These are phyloP conservation scores for Cutaneotrichosporon daszewskae DNA, from an alignment of 1,284 basidiomycete genomes.

Conservation along the genomic window DNA sequence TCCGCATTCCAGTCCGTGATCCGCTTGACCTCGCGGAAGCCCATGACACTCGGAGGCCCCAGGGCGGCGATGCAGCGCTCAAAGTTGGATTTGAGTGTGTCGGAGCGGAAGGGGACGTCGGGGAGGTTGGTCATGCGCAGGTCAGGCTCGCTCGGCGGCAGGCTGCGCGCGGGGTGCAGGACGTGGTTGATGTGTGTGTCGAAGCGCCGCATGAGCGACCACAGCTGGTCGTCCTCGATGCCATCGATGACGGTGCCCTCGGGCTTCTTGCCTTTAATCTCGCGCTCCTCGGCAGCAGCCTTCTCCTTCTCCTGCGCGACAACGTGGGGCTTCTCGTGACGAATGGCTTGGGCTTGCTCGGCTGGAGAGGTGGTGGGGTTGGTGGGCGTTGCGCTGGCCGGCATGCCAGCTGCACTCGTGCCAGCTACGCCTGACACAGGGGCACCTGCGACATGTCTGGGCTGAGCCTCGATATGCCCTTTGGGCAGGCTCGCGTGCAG, in stretches of 20 bases:
- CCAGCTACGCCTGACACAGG: too few species aligned
- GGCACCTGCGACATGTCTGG: too few species aligned
- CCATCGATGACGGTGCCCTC: constrained; percentile 46
- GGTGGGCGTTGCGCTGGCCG: too few species aligned
- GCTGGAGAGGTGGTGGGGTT: not conserved
- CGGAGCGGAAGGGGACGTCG: constrained; percentile 40
- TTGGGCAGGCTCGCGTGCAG: too few species aligned
- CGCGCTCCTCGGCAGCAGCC: constrained; percentile 42
- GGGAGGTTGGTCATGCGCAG: constrained; percentile 10
- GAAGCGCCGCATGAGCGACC: constrained; percentile 46
- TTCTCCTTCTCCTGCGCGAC: constrained; percentile 30
- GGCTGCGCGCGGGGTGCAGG: constrained; percentile 35
- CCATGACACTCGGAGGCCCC: constrained; percentile 50
- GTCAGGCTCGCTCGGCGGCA: constrained; percentile 44
- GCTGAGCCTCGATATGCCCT: too few species aligned
- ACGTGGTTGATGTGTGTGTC: constrained; percentile 49
- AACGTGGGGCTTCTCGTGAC: not conserved
- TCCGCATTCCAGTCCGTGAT: constrained; percentile 51
- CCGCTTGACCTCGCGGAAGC: constrained; percentile 52
- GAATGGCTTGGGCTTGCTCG: not conserved
- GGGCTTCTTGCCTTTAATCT: constrained; percentile 36
- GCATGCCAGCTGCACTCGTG: too few species aligned
- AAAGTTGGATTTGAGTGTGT: constrained; percentile 50
- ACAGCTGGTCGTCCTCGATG: constrained; percentile 48
- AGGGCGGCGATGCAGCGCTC: constrained; percentile 54